Base-by-base conservation (phyloP, 202 grass and related monocot genomes). In the Musa balbisiana region DNA sequence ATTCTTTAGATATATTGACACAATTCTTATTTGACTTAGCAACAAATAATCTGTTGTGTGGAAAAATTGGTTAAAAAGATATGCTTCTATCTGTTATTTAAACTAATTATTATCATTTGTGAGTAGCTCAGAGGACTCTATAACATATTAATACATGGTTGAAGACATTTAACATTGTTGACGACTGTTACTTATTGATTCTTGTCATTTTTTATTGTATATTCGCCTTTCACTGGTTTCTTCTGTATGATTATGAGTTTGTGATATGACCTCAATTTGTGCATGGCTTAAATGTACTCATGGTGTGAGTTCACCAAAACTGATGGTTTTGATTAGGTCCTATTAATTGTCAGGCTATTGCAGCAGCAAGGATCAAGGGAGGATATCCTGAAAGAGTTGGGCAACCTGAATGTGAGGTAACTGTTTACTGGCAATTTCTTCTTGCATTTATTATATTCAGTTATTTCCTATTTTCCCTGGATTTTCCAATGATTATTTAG, bases 351-450 rank as follows among this genome's bases (percentile, higher is more conserved):
- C 83, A 99, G 96, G 91, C 87, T 84, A 95, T 99, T 92, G 96
- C 91, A 75, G 82, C 96, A 88, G 91, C 96, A 73, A 99, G 91
- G 85, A 89, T 99, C 53, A 92, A 90, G 79, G 96, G 91, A 76
- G 96, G 90, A 87, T 99, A 99, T 90, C 96, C 96, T 74, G 96
- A 99, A 87, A 92, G 96, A 81, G 80, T 83, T 69, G 96, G 96
- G 73, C 91, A 99, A 80, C 85, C 91, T 64, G 96, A 99, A 83
- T 99, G 96, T 81, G 91, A 99, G 91, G 96, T 99, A 88, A 78
- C 62, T 62, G 9, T 55, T 1, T 67, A 71, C 73, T 69, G 70
- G 67, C 54, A 62, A 16, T 81, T 75, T 22, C 72, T 53, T 52
- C 21, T 22, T 5, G 19, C 24, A 15, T 1, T 13, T 43, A 66